Percentiles rank a stretch among this genome's conserved stretches.
These are phyloP conservation scores for Colletotrichum sp. DNA, from an alignment of 2,329 filamentous ascomycete genomes.

Conservation along the genomic window DNA sequence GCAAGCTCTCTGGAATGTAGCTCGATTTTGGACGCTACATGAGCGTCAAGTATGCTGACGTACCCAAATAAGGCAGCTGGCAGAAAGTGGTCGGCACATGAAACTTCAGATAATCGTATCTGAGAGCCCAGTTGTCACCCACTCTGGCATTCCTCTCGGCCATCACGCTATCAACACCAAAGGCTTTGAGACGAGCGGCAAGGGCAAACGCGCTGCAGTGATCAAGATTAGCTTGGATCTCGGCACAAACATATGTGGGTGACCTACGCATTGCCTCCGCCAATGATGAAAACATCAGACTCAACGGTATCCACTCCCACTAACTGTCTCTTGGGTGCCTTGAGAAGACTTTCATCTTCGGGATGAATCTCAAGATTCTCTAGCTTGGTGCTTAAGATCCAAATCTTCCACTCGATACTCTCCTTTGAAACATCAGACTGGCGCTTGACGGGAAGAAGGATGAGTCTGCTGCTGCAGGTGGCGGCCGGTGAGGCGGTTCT, in stretches of 20 bases:
- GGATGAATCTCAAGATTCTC: constrained; percentile 25
- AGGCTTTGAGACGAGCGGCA: constrained; percentile 41
- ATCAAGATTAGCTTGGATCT: neutral
- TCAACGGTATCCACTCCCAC: constrained; percentile 22
- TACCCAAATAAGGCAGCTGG: constrained; percentile 38
- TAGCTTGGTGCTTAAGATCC: constrained; percentile 34
- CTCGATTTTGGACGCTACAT: neutral
- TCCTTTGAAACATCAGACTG: neutral
- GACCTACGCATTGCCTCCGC: constrained; percentile 36
- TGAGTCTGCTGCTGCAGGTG: constrained; percentile 31
- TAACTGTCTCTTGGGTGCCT: constrained; percentile 21
- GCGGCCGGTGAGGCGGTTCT: constrained; percentile 32
- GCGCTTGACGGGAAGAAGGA: constrained; percentile 30
- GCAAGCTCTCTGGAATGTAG: neutral
- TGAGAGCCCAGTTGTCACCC: constrained; percentile 43
- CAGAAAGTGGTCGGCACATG: constrained; percentile 39
- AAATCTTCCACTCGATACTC: constrained; percentile 35
- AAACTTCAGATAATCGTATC: constrained; percentile 41
- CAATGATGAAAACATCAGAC: constrained; percentile 38
- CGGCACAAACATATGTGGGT: neutral
- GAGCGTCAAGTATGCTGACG: neutral
- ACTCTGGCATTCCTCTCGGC: constrained; percentile 35
- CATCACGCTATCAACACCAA: constrained; percentile 38
- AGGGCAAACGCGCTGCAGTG: constrained; percentile 27
- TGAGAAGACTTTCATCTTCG: constrained; percentile 31